These are phyloP conservation scores for Hypoxylon sp. DNA, from an alignment of 2,329 filamentous ascomycete genomes.

Conservation along the genomic window DNA sequence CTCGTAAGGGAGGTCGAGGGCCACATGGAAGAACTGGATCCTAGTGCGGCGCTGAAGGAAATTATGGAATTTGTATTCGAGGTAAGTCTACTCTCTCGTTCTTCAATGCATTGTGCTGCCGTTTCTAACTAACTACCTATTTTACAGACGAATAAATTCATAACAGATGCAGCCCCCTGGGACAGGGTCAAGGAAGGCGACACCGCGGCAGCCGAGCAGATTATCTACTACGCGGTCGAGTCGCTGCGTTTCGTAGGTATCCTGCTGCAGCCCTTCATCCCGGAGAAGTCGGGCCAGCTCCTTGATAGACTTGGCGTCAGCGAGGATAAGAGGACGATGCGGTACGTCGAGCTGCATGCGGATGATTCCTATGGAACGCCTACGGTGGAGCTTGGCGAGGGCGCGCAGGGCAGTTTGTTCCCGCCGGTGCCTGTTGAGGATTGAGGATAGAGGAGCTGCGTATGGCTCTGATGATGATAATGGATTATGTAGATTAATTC, in stretches of 20 bases:
- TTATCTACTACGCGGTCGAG: conserved; percentile 81
- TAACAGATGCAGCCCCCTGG: conserved; percentile 80
- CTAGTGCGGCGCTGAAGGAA: conserved; percentile 74
- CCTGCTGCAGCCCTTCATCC: conserved; percentile 92
- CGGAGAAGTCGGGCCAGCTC: conserved; percentile 78
- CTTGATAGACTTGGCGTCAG: conserved; percentile 84
- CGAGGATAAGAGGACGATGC: conserved; percentile 71
- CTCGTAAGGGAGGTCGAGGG: conserved; percentile 61
- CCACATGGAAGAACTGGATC: conserved; percentile 75
- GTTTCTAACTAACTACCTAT: background rate
- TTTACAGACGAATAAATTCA: conserved; percentile 74
- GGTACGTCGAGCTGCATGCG: conserved; percentile 71
- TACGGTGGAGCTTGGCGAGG: conserved; percentile 53
- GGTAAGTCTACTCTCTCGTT: conserved; percentile 59
- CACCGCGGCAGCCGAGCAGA: conserved; percentile 63
- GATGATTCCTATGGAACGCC: conserved; percentile 79
- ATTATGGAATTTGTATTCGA: conserved; percentile 74
- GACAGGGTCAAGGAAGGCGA: conserved; percentile 60
- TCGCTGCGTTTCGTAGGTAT: conserved; percentile 85
- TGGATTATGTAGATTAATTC: background rate
- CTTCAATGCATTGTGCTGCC: background rate
- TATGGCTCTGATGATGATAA: background rate
- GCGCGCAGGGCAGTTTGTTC: conserved; percentile 64
- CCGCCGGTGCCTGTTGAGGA: conserved; percentile 64
- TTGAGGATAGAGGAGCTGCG: conserved; percentile 46